These are phyloP conservation scores for Erigeron canadensis DNA, from an alignment of 129 eudicot species.

Conservation along the genomic window DNA sequence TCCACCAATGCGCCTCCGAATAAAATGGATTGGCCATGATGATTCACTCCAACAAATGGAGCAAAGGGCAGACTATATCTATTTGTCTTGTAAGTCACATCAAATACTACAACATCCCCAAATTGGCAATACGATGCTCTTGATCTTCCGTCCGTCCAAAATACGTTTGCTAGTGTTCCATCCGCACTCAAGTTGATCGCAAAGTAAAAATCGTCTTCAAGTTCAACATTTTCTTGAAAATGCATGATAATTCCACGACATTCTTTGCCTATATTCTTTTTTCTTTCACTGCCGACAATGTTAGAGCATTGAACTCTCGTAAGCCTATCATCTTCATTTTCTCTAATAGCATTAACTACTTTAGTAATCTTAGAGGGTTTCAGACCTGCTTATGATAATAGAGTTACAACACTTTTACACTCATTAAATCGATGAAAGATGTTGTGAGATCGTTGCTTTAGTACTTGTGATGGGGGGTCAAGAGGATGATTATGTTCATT, in stretches of 20 bases:
- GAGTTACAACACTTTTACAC: neutral
- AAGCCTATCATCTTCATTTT: too few species aligned
- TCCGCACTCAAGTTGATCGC: neutral
- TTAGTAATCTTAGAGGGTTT: neutral
- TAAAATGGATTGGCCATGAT: neutral
- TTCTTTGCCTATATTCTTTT: too few species aligned
- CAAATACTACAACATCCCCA: too few species aligned
- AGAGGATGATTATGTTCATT: neutral
- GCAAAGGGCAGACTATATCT: too few species aligned
- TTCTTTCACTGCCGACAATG: too few species aligned
- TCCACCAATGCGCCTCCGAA: neutral
- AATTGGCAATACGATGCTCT: neutral
- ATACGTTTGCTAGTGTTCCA: neutral
- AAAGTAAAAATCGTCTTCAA: neutral
- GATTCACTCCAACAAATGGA: too few species aligned
- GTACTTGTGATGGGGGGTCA: too few species aligned
- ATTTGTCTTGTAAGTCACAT: too few species aligned
- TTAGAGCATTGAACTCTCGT: too few species aligned
- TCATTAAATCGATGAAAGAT: neutral
- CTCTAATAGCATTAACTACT: too few species aligned
- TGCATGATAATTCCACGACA: too few species aligned
- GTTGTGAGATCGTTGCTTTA: too few species aligned
- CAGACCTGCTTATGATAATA: neutral
- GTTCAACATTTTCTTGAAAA: neutral
- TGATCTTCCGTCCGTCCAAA: neutral